Percentiles rank a stretch among this genome's conserved stretches.
phyloP scores from a whole-genome alignment of 495 filamentous ascomycete genomes.

The Podospora appendiculata region DNA sequence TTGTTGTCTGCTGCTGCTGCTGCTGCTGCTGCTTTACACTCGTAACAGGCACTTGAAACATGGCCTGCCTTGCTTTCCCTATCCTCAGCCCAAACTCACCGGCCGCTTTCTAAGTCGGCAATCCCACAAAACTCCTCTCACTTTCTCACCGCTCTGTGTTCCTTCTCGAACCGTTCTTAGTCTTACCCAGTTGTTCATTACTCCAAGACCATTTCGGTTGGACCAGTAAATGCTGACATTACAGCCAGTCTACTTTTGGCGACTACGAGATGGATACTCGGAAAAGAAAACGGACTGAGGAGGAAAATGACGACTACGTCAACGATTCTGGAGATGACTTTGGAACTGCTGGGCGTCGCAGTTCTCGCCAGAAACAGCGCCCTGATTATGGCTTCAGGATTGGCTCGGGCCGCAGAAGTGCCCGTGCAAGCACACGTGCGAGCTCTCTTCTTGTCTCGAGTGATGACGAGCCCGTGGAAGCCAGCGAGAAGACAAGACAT shows the following conservation, averaged over 20 bases:
- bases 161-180: too few species aligned
- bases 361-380: slow-evolving; percentile 1
- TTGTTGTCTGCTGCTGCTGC: too few species aligned
- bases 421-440: slow-evolving; percentile 16
- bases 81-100: too few species aligned
- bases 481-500: neutral
- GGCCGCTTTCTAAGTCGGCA: too few species aligned
- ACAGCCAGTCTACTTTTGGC: too few species aligned
- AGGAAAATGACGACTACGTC: slow-evolving; percentile 10
- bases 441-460: slow-evolving; percentile 15
- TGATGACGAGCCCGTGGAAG: slow-evolving; percentile 5
- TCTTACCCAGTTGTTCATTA: too few species aligned
- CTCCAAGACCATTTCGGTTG: neutral
- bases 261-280: neutral
- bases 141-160: too few species aligned
- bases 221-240: slow-evolving; percentile 1
- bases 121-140: too few species aligned
- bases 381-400: neutral
- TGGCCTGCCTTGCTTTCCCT: too few species aligned
- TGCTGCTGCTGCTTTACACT: too few species aligned
- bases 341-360: neutral
- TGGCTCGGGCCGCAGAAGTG: slow-evolving; percentile 8
- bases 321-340: slow-evolving; percentile 21
- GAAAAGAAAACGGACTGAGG: slow-evolving; percentile 16
- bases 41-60: too few species aligned